phyloP scores from a whole-genome alignment of 2,329 filamentous ascomycete genomes.

The Penicillium griseofulvum region DNA sequence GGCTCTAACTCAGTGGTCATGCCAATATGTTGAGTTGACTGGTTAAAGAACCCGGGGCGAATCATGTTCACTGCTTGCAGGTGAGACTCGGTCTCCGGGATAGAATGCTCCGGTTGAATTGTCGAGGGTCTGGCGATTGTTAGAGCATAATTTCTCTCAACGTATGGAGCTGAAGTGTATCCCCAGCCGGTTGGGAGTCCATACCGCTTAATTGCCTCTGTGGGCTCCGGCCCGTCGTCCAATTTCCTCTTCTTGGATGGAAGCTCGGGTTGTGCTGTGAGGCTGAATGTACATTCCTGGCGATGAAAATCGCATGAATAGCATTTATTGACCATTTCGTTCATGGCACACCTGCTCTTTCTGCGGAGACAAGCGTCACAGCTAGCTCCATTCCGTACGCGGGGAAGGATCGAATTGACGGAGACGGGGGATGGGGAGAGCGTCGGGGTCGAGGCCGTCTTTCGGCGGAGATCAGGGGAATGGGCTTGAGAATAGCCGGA shows the following conservation, averaged over 20 bases:
- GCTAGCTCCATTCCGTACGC: conserved; percentile 39
- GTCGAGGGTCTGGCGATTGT: conserved; percentile 26
- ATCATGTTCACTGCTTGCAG: conserved; percentile 23
- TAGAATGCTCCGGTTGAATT: conserved; percentile 13
- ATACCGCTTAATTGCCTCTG: conserved; percentile 39
- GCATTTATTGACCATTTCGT: conserved; percentile 44
- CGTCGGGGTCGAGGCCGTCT: conserved; percentile 22
- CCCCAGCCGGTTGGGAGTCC: background rate
- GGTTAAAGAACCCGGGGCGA: conserved; percentile 35
- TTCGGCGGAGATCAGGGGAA: conserved; percentile 26
- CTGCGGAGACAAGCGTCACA: conserved; percentile 45
- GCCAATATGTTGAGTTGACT: conserved; percentile 43
- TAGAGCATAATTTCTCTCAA: background rate
- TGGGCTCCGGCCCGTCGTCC: conserved; percentile 30
- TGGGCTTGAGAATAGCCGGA: conserved; percentile 25
- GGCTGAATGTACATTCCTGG: conserved; percentile 44
- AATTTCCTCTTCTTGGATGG: conserved; percentile 42
- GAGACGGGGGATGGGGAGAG: conserved; percentile 26
- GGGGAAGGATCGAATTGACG: conserved; percentile 25
- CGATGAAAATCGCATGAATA: conserved; percentile 47
- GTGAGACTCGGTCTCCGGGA: conserved; percentile 8
- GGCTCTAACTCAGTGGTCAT: conserved; percentile 45
- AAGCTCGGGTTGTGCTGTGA: conserved; percentile 26
- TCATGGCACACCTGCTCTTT: conserved; percentile 46
- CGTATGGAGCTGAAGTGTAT: background rate